Percentiles rank a stretch among this genome's conserved stretches.
phyloP scores from a whole-genome alignment of 2,329 filamentous ascomycete genomes.

The Thielaviopsis ethacetica region DNA sequence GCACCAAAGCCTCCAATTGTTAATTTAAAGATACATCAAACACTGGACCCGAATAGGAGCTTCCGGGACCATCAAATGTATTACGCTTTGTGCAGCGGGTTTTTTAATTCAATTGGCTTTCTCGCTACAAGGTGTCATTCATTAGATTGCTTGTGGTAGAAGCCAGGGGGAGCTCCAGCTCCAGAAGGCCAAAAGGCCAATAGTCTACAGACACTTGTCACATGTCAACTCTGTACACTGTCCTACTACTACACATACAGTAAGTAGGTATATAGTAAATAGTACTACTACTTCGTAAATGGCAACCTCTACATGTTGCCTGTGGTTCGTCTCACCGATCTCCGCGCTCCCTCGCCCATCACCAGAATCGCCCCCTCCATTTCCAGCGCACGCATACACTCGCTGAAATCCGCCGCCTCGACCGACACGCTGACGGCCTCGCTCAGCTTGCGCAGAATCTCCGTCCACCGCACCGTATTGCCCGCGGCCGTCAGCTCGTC shows the following conservation, averaged over 20 bases:
- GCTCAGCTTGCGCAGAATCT: constrained; percentile 54
- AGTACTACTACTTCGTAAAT: too few species aligned
- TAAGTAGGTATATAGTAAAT: not conserved
- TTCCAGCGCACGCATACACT: constrained; percentile 66
- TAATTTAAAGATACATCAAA: not conserved
- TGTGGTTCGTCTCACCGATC: constrained; percentile 36
- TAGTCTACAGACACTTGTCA: not conserved
- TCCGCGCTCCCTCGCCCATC: constrained; percentile 68
- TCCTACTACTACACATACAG: not conserved
- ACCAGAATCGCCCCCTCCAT: constrained; percentile 71
- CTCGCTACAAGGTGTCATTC: not conserved
- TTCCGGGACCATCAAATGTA: too few species aligned
- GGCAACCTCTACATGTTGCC: not conserved
- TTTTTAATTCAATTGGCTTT: not conserved
- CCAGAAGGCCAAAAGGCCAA: constrained; percentile 14
- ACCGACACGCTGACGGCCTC: constrained; percentile 57
- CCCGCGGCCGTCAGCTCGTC: constrained; percentile 60
- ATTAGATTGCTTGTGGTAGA: too few species aligned
- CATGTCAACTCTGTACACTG: not conserved
- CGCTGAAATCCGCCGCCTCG: constrained; percentile 66
- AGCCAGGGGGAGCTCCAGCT: not conserved
- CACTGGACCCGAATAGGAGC: not conserved
- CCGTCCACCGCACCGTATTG: constrained; percentile 57
- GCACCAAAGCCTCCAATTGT: too few species aligned
- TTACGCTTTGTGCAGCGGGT: not conserved